Conservation (phyloP, 2,329 filamentous ascomycete genomes). For the Colletotrichum agaves region DNA sequence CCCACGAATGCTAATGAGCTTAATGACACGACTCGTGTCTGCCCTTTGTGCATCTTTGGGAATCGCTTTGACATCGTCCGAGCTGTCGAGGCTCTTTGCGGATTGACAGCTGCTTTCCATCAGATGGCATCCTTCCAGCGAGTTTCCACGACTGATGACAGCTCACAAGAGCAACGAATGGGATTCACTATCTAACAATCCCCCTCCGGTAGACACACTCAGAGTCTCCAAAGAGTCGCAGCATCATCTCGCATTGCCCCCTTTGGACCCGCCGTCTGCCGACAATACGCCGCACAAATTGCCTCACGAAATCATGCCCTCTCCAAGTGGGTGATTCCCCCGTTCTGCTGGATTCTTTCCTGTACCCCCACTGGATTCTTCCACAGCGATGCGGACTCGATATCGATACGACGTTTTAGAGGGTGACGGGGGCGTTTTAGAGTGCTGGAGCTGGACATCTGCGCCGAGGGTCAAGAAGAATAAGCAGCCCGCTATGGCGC, state of each 20-base stretch:
- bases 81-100: not conserved
- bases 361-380: not conserved
- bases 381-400: not conserved
- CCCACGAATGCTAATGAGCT: conserved; percentile 12
- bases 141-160: not conserved
- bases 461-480: not conserved
- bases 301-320: conserved; percentile 7
- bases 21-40: conserved; percentile 18
- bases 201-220: not conserved
- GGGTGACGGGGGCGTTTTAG: conserved; percentile 19
- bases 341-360: not conserved
- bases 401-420: conserved; percentile 9
- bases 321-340: not conserved
- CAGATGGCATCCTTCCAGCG: not conserved
- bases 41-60: not conserved
- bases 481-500: not conserved
- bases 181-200: not conserved
- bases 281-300: not conserved
- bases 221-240: not conserved
- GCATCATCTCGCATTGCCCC: not conserved
- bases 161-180: conserved; percentile 4
- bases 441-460: conserved; percentile 11
- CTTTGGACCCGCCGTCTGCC: not conserved
- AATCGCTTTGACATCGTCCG: not conserved
- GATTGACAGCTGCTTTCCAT: not conserved